phyloP scores from a whole-genome alignment of 2,329 filamentous ascomycete genomes.

The Botrytis byssoidea region DNA sequence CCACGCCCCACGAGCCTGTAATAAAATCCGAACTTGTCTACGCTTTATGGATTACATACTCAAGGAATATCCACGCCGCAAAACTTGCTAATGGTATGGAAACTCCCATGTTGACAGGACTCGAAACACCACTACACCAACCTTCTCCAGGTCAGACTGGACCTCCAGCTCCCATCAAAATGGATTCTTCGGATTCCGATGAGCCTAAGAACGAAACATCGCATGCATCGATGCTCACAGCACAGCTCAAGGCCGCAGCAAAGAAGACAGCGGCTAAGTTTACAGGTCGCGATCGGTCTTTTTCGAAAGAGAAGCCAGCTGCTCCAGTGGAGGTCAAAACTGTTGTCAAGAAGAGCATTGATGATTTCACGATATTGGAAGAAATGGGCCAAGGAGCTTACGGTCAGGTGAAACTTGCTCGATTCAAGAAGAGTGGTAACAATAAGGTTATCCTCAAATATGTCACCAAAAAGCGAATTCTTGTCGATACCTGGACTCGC shows the following conservation, averaged over 20 bases:
- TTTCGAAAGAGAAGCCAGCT: constrained; percentile 37
- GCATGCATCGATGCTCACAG: constrained; percentile 51
- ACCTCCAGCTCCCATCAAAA: constrained; percentile 55
- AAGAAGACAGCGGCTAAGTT: constrained; percentile 55
- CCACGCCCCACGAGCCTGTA: constrained; percentile 45
- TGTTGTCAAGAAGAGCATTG: constrained; percentile 75
- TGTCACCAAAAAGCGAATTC: constrained; percentile 92
- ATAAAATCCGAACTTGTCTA: constrained; percentile 77
- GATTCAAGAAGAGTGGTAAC: constrained; percentile 71
- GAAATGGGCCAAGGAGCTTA: constrained; percentile 99
- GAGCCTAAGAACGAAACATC: constrained; percentile 44
- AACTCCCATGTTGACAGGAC: constrained; percentile 62
- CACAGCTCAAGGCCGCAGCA: constrained; percentile 57
- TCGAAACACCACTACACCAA: constrained; percentile 71
- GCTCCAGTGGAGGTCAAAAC: constrained; percentile 40
- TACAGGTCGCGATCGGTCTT: constrained; percentile 43
- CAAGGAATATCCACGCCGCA: constrained; percentile 80
- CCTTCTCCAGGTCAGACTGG: constrained; percentile 73
- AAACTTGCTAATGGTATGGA: constrained; percentile 58
- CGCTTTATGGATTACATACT: constrained; percentile 96
- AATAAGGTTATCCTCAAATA: constrained; percentile 95
- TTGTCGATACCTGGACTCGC: constrained; percentile 97
- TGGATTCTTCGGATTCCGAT: constrained; percentile 52
- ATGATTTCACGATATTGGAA: constrained; percentile 88
- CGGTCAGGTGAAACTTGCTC: constrained; percentile 91